These are phyloP conservation scores for Tetrahymena borealis DNA, from an alignment of 73 alveolate genomes.

Conservation along the genomic window DNA sequence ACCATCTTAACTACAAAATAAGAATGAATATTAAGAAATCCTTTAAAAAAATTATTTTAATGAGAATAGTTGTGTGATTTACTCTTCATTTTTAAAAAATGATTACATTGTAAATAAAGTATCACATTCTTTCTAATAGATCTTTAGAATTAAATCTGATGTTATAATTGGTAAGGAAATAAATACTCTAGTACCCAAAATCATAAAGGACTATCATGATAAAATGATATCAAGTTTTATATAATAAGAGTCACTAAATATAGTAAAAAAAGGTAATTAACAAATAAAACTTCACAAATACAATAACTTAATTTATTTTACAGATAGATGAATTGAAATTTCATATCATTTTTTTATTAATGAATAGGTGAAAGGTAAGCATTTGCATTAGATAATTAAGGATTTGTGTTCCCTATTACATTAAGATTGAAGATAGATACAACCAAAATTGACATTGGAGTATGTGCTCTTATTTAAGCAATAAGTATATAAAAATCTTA, in stretches of 20 bases:
- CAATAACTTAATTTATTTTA: background rate
- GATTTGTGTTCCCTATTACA: background rate
- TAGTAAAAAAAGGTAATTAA: background rate
- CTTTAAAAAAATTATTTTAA: background rate
- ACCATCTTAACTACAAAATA: background rate
- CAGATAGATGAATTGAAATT: background rate
- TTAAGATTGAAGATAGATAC: background rate
- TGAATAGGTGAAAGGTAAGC: background rate
- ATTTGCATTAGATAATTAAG: background rate
- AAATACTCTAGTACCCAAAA: background rate
- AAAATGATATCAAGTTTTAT: background rate
- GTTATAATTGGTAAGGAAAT: background rate
- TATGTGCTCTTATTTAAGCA: background rate
- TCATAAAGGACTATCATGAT: background rate
- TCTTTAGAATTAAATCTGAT: background rate
- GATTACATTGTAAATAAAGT: background rate
- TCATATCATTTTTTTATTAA: background rate
- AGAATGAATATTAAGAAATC: no score
- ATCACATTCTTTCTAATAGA: background rate
- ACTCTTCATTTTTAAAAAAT: background rate
- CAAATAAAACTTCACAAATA: background rate
- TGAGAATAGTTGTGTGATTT: background rate
- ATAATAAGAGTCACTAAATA: background rate
- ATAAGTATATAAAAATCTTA: background rate
- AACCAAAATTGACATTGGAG: background rate